These are phyloP conservation scores for Plasmodium chabaudi DNA, from an alignment of 169 alveolate genomes.

Conservation along the genomic window DNA sequence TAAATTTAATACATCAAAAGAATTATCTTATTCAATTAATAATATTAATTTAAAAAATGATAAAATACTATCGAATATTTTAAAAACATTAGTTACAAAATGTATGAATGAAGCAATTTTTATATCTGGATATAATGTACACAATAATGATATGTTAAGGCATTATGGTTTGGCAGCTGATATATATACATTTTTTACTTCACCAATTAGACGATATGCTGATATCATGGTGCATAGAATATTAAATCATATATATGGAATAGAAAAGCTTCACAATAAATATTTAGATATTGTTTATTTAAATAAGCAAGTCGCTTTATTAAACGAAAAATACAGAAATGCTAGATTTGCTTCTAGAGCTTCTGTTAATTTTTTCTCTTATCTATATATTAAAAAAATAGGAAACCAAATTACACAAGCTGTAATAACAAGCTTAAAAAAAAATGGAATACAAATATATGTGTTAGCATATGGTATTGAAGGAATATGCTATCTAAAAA, in stretches of 20 bases:
- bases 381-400: slow-evolving; percentile 68
- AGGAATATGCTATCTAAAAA: slow-evolving; percentile 67
- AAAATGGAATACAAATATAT: slow-evolving; percentile 69
- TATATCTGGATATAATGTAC: slow-evolving; percentile 78
- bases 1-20: slow-evolving; percentile 89
- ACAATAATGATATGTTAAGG: slow-evolving; percentile 76
- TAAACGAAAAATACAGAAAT: slow-evolving; percentile 70
- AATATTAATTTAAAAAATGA: slow-evolving; percentile 88
- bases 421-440: slow-evolving; percentile 54
- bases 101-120: slow-evolving; percentile 96
- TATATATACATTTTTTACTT: slow-evolving; percentile 99
- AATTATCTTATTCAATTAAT: slow-evolving; percentile 92
- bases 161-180: slow-evolving; percentile 99
- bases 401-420: slow-evolving; percentile 74
- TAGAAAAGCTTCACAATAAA: slow-evolving; percentile 77
- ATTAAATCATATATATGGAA: slow-evolving; percentile 84
- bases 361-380: slow-evolving; percentile 74
- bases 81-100: slow-evolving; percentile 94
- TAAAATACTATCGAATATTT: slow-evolving; percentile 90
- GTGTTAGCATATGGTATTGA: slow-evolving; percentile 32
- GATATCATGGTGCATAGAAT: slow-evolving; percentile 97
- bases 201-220: slow-evolving; percentile 99
- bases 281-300: slow-evolving; percentile 72
- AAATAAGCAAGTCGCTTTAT: slow-evolving; percentile 30
- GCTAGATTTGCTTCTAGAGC: slow-evolving; percentile 77